These are phyloP conservation scores for Paraphaeosphaeria minitans DNA, from an alignment of 2,329 filamentous ascomycete genomes.

Conservation along the genomic window DNA sequence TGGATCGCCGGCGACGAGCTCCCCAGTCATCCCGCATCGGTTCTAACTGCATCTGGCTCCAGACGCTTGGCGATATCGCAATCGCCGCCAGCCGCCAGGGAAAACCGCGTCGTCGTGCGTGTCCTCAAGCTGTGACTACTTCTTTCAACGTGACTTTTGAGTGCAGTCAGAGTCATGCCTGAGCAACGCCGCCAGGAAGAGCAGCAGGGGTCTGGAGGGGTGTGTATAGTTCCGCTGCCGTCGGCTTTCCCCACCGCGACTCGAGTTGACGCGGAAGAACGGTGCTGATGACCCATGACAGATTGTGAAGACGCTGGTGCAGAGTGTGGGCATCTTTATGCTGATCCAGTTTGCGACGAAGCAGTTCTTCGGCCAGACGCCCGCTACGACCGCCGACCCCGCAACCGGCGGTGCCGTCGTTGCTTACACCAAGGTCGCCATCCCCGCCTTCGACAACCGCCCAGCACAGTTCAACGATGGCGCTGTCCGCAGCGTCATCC, in stretches of 20 bases:
- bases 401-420: slow-evolving; percentile 26
- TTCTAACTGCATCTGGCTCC: not conserved
- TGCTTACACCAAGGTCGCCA: slow-evolving; percentile 34
- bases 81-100: slow-evolving; percentile 9
- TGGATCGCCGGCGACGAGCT: slow-evolving; percentile 6
- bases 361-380: slow-evolving; percentile 56
- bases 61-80: slow-evolving; percentile 5
- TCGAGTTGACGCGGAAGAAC: not conserved
- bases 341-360: slow-evolving; percentile 62
- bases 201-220: slow-evolving; percentile 29
- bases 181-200: slow-evolving; percentile 34
- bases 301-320: slow-evolving; percentile 51
- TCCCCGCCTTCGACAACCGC: slow-evolving; percentile 45
- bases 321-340: slow-evolving; percentile 65
- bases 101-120: slow-evolving; percentile 2
- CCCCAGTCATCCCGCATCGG: not conserved
- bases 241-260: not conserved
- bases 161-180: slow-evolving; percentile 35
- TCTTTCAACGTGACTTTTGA: slow-evolving; percentile 18
- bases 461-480: slow-evolving; percentile 55
- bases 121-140: not conserved
- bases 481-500: slow-evolving; percentile 66
- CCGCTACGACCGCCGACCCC: slow-evolving; percentile 22
- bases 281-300: slow-evolving; percentile 32
- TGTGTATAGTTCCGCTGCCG: slow-evolving; percentile 20